Evolutionary conservation across 352 stramenopile species (phyloP), one percentile per base, ranked within the genome.

Genomic region (Globisporangium yorkense): DNA sequence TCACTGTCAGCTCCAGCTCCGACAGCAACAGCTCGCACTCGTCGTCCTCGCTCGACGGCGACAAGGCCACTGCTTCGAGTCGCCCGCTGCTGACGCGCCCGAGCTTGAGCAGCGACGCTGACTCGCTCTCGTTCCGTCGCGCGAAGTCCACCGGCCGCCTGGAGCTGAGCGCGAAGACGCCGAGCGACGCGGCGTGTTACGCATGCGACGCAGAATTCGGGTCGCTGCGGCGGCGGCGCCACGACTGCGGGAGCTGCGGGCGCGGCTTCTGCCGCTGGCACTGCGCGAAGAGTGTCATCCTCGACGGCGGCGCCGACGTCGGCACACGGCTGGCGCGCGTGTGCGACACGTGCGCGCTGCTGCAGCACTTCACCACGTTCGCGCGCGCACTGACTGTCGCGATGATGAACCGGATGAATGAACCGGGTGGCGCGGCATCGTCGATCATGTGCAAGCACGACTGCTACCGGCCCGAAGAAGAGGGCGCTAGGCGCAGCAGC

Each of bases 351-450:
- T 76, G 68, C 18, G 50, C 54, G 43, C 55, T 67, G 18, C 65
- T 63, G 20, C 65, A 76, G 56, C 62, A 66, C 39, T 76, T 76
- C 31, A 62, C 71, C 52, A 60, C 54, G 27, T 76, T 76, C 40
- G 52, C 60, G 4, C 52, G 66, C 31, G 66, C 65, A 3, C 53
- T 76, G 20, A 76, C 65, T 15, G 57, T 58, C 24, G 51, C 31
- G 7, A 43, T 56, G 27, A 37, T 56, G 10, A 33, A 10, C 2
- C 41, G 55, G 21, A n/a, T 52, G 33, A 37, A 39, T 18, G 37
- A 47, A 20, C 29, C 7, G 21, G 9, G 3, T 20, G 18, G 2
- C 3, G 27, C 15, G 6, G 31, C 53, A 6, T 45, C 54, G 15
- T 46, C 35, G 16, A 16, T 51, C 15, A 16, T 27, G 20, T 49